Conservation (phyloP, 352 stramenopile genomes). For the Peronospora tabacina region DNA sequence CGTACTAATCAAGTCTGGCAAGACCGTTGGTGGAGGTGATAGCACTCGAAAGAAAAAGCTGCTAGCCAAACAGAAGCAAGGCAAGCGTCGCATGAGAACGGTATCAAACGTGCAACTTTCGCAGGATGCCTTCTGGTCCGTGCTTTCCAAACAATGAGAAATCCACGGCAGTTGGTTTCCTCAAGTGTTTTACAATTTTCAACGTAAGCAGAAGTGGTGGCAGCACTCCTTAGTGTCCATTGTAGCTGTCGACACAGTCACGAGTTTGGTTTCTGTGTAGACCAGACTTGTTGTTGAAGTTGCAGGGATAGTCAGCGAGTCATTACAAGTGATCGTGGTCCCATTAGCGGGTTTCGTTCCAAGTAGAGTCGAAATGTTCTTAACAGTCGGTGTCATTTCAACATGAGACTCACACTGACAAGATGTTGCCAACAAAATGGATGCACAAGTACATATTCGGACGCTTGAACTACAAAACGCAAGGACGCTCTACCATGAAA, state of each 20-base stretch:
- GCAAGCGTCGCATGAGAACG: slow-evolving; percentile 96
- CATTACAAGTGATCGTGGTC: too few relatives aligned
- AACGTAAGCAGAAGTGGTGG: too few relatives aligned
- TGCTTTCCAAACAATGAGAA: slow-evolving; percentile 85
- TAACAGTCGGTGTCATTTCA: too few relatives aligned
- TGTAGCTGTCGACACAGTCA: too few relatives aligned
- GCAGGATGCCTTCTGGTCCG: slow-evolving; percentile 97
- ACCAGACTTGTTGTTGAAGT: too few relatives aligned
- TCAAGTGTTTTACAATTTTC: not conserved
- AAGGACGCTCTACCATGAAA: slow-evolving; percentile 47
- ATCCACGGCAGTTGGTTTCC: not conserved
- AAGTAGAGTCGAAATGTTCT: too few relatives aligned
- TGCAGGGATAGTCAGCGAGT: too few relatives aligned
- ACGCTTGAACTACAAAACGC: slow-evolving; percentile 3
- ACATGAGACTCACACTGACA: not conserved
- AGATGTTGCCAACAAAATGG: not conserved
- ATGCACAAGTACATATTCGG: slow-evolving; percentile 17
- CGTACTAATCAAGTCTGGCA: slow-evolving; percentile 93
- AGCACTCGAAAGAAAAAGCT: slow-evolving; percentile 98
- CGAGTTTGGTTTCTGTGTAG: too few relatives aligned
- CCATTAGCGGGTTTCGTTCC: too few relatives aligned
- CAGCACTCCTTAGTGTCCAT: too few relatives aligned
- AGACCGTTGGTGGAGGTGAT: slow-evolving; percentile 95
- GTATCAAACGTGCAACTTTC: slow-evolving; percentile 94
- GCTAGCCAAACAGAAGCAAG: slow-evolving; percentile 98